Conservation (phyloP, 1,284 basidiomycete species). For the Ustilago xerochloae region DNA sequence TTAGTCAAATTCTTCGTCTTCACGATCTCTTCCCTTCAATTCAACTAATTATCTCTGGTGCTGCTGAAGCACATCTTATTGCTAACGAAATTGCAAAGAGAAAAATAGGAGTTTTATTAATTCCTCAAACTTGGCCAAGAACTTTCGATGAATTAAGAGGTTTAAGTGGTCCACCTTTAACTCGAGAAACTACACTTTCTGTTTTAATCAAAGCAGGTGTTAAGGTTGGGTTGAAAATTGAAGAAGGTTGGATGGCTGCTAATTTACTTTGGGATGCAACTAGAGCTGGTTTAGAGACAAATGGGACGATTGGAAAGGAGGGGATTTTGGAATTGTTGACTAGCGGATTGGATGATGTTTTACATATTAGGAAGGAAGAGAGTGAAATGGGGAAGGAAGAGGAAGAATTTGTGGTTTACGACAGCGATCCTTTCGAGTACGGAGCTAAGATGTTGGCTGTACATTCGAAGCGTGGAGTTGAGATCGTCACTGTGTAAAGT, state of each 20-base stretch:
- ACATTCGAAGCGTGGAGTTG: constrained; percentile 31
- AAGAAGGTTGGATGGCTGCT: constrained; percentile 74
- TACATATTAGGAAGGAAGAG: constrained; percentile 70
- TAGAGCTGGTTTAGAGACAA: constrained; percentile 49
- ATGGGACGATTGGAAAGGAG: constrained; percentile 70
- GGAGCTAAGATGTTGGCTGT: constrained; percentile 75
- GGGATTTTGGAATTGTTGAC: constrained; percentile 75
- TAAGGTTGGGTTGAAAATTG: constrained; percentile 78
- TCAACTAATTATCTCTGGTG: constrained; percentile 76
- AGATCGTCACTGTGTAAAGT: constrained; percentile 34
- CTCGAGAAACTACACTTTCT: constrained; percentile 75
- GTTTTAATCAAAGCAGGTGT: constrained; percentile 77
- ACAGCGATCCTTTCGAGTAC: constrained; percentile 73
- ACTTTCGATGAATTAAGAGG: constrained; percentile 79
- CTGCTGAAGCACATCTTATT: constrained; percentile 77
- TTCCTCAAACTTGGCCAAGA: constrained; percentile 75
- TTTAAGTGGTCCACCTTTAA: constrained; percentile 80
- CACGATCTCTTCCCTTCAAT: constrained; percentile 78
- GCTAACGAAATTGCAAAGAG: constrained; percentile 77
- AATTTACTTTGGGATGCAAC: constrained; percentile 77
- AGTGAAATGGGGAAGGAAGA: constrained; percentile 17
- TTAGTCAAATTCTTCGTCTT: constrained; percentile 78
- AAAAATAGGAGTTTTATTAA: constrained; percentile 79
- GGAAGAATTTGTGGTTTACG: constrained; percentile 77
- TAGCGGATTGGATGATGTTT: constrained; percentile 75